Evolutionary conservation across 2,329 filamentous ascomycete genomes (phyloP).

Genomic region (Amauroascus niger): DNA sequence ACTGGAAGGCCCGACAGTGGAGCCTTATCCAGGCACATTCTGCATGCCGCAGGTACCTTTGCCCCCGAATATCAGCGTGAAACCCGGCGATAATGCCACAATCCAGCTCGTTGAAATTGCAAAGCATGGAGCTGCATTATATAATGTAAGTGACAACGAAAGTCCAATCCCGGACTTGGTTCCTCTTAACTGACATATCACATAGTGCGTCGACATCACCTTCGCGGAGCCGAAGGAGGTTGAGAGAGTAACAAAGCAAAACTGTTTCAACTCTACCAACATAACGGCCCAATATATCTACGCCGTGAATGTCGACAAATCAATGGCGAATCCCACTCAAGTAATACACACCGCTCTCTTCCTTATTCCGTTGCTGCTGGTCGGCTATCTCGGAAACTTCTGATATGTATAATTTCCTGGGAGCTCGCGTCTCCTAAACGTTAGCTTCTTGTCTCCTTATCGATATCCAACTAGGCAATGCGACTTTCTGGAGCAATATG

Average conservation of each 20-base stretch:
- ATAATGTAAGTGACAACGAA: slow-evolving; percentile 52
- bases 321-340: slow-evolving; percentile 10
- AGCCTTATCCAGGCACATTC: slow-evolving; percentile 77
- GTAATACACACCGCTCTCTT: slow-evolving; percentile 17
- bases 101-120: slow-evolving; percentile 81
- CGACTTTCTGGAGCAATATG: background rate
- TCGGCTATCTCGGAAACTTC: slow-evolving; percentile 9
- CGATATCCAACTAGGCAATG: background rate
- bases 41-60: slow-evolving; percentile 85
- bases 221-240: slow-evolving; percentile 67
- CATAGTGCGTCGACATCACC: slow-evolving; percentile 88
- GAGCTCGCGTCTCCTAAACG: background rate
- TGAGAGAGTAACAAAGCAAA: slow-evolving; percentile 64
- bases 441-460: background rate
- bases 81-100: slow-evolving; percentile 77
- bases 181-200: slow-evolving; percentile 4
- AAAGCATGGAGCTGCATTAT: slow-evolving; percentile 72
- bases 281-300: slow-evolving; percentile 41
- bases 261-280: slow-evolving; percentile 80
- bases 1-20: slow-evolving; percentile 69
- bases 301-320: slow-evolving; percentile 12
- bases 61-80: slow-evolving; percentile 59
- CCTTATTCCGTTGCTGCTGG: slow-evolving; percentile 24
- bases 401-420: background rate
- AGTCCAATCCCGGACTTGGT: background rate